These are phyloP conservation scores for Ricinus communis DNA, from an alignment of 345 rosid species.

Conservation along the genomic window DNA sequence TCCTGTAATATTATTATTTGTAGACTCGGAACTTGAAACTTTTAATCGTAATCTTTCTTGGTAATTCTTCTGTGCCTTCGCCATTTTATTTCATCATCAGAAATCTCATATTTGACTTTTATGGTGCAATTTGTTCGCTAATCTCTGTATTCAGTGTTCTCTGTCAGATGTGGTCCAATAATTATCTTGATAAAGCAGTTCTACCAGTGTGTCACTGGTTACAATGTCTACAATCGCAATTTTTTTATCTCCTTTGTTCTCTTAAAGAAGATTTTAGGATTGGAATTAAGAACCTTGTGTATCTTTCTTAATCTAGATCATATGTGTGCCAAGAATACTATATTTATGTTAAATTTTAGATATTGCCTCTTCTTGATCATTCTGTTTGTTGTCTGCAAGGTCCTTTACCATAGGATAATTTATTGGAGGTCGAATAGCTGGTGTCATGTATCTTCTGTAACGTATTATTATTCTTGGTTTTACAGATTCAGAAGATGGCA, in stretches of 20 bases:
- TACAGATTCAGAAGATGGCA: slow-evolving; percentile 51
- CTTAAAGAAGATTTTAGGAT: neutral
- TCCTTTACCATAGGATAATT: neutral
- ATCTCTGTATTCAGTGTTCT: neutral
- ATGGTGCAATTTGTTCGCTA: neutral
- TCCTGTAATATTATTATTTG: neutral
- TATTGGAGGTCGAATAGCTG: neutral
- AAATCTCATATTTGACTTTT: neutral
- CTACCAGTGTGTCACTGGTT: neutral
- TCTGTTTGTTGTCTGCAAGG: neutral
- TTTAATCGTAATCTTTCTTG: too few species aligned
- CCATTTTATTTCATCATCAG: too few species aligned
- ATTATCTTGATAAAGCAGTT: too few species aligned
- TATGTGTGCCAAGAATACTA: neutral
- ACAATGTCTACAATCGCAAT: neutral
- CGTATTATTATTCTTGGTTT: neutral
- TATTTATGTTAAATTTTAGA: neutral
- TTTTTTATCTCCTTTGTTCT: neutral
- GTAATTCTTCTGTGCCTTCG: too few species aligned
- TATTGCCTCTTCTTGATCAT: neutral
- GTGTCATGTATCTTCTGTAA: neutral
- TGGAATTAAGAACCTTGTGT: neutral
- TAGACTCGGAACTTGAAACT: neutral
- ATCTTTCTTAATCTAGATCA: neutral
- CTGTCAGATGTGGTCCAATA: too few species aligned